Evolutionary conservation across 1,284 basidiomycete genomes (phyloP).

Genomic region (Moniliella sp.): DNA sequence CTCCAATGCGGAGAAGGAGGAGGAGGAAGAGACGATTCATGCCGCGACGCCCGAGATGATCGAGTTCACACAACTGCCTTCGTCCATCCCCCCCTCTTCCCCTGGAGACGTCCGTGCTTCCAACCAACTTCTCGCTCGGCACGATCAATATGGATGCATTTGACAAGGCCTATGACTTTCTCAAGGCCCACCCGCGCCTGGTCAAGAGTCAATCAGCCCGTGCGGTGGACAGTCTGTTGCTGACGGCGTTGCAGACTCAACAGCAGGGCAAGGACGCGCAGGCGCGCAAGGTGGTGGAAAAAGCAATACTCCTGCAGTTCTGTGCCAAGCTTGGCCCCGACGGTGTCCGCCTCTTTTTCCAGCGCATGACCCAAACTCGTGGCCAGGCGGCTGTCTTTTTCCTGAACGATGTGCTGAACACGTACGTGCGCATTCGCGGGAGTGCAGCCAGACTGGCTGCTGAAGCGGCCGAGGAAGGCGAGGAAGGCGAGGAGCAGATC

Average conservation of each 20-base stretch:
- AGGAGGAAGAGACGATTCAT: constrained; percentile 17
- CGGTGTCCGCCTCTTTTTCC: constrained; percentile 78
- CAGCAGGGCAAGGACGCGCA: constrained; percentile 32
- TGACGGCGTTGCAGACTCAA: constrained; percentile 71
- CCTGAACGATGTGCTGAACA: constrained; percentile 66
- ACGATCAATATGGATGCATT: constrained; percentile 17
- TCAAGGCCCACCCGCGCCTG: constrained; percentile 20
- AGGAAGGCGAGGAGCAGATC: constrained; percentile 51
- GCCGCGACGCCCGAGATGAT: constrained; percentile 14
- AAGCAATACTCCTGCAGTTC: constrained; percentile 70
- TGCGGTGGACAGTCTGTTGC: constrained; percentile 58
- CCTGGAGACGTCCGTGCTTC: constrained; percentile 10
- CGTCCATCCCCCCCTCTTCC: constrained; percentile 13
- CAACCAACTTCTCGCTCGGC: constrained; percentile 14
- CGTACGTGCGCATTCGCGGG: constrained; percentile 58
- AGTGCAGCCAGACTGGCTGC: constrained; percentile 37
- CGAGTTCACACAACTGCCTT: constrained; percentile 14
- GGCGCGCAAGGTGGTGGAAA: constrained; percentile 22
- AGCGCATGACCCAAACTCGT: constrained; percentile 61
- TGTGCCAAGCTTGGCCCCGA: constrained; percentile 78
- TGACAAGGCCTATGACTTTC: constrained; percentile 16
- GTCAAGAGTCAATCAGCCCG: too few species aligned
- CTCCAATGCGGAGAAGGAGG: constrained; percentile 3
- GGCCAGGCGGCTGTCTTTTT: constrained; percentile 60
- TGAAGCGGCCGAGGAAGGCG: constrained; percentile 1